Base-by-base conservation (phyloP, 257 asterid species). In the Plectranthus barbatus region DNA sequence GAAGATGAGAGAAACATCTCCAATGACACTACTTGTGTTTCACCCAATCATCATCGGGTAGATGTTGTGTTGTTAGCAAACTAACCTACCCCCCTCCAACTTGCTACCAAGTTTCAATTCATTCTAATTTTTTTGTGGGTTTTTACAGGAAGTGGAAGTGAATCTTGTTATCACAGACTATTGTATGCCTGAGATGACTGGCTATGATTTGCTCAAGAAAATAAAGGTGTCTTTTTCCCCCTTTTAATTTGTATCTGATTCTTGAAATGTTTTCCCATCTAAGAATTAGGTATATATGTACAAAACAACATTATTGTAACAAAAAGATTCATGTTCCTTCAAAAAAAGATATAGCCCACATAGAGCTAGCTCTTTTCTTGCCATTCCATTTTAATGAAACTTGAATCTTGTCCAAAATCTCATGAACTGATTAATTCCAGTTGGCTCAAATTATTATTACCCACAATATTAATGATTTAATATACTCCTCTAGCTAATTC, bases 161-260 rank as follows among this genome's bases (percentile, higher is more conserved):
- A 70, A 71, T 62, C 79, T 80, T 56, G 83, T 83, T 1, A 83
- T 83, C 6, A 83, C 89, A 60, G 89, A 79, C 72, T 83, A 83
- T 34, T 83, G 84, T 37, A 82, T 82, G 85, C 88, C 88, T 55
- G 88, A 68, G 37, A 82, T 82, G 85, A 74, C 88, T 37, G 88
- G 88, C 37, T 82, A 82, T 69, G 88, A 82, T 75, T 64, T 79
- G 66, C 88, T 82, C 73, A 79, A 70, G 76, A 82, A 76, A 74
- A 72, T 82, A 53, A 82, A 82, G 88, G 8, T 36, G 18, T 23
- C 9, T 9, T 0, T 11, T 20, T 34, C 0, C 24, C 26, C 39
- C 52, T n/a, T n/a, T n/a, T n/a, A n/a, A 26, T 26, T 0, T 48
- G 14, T 31, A 9, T 37, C 19, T 57, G 47, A 11, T 34, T 3